Base-by-base conservation (phyloP, 306 rosid genomes). In the Fragaria nilgerrensis region DNA sequence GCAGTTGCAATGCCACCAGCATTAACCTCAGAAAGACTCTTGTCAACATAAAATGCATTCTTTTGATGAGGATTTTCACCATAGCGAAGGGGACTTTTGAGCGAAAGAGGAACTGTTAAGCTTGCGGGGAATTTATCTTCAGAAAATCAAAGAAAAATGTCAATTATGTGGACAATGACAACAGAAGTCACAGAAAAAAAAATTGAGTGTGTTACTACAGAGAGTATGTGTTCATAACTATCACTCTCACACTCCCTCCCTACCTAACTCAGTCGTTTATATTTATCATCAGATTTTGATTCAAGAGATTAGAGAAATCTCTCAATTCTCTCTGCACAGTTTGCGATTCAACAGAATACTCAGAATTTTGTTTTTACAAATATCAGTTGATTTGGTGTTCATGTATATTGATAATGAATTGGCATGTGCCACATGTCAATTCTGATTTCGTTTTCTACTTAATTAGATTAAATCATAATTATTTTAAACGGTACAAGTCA, bases 61-160 rank as follows among this genome's bases (percentile, higher is more conserved):
- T 83, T 86, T 70, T 94, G 97, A 80, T 94, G 97, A 83, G 96
- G 97, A 89, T 94, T 94, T 92, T 94, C 98, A 81, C 98, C 97
- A 29, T 94, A 94, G 3, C 96, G 93, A 45, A 90, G 97, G 36
- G 84, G 75, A 84, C 92, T 90, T 84, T 85, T 86, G 23, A 87
- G 88, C 37, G 82, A 77, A 29, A 94, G 83, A 22, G 98, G 95
- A 68, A 92, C 89, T 0, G 92, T 88, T 53, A 91, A 82, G 83
- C 91, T 86, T 62, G 92, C 93, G 77, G 97, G 97, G 73, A 94
- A 91, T 85, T 90, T 88, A 76, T 90, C 98, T 94, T 81, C 49
- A 78, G 71, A 72, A 9, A 32, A 82, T 73, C 48, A 73, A 66
- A 73, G 37, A 69, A 79, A 23, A 72, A 29, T 25, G 73, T 87